These are phyloP conservation scores for Chrysosporium keratinophilum DNA, from an alignment of 2,329 filamentous ascomycete genomes.

Conservation along the genomic window DNA sequence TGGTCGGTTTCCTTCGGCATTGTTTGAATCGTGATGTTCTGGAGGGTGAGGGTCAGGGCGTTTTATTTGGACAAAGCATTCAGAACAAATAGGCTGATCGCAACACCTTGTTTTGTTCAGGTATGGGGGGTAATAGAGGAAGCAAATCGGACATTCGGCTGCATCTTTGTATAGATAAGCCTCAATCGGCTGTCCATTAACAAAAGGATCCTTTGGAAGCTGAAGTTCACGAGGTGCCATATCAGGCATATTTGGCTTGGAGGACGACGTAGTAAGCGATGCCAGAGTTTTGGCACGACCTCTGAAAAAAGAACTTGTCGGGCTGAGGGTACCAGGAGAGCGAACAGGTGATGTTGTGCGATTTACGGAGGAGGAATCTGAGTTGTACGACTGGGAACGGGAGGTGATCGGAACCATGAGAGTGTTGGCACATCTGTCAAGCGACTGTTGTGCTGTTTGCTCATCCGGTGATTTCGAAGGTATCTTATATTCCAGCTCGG, in stretches of 20 bases:
- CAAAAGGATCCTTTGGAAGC: conserved; percentile 70
- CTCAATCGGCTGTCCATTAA: conserved; percentile 90
- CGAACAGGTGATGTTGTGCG: conserved; percentile 35
- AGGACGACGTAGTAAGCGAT: conserved; percentile 65
- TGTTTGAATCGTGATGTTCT: conserved; percentile 53
- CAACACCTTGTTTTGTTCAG: conserved; percentile 92
- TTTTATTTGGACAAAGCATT: conserved; percentile 98
- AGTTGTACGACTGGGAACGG: conserved; percentile 67
- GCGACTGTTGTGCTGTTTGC: conserved; percentile 33
- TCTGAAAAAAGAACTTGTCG: conserved; percentile 53
- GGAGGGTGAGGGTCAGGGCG: conserved; percentile 82
- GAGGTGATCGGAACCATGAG: conserved; percentile 70
- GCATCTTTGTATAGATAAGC: conserved; percentile 89
- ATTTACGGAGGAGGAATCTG: conserved; percentile 58
- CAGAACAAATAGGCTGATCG: conserved; percentile 91
- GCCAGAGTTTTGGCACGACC: conserved; percentile 82
- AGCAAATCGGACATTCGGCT: conserved; percentile 88
- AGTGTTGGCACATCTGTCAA: conserved; percentile 55
- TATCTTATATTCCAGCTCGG: conserved; percentile 51
- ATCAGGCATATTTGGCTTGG: conserved; percentile 63
- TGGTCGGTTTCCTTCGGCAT: conserved; percentile 30
- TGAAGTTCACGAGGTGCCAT: conserved; percentile 66
- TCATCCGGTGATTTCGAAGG: conserved; percentile 37
- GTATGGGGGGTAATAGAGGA: conserved; percentile 88
- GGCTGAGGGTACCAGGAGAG: conserved; percentile 40